A percentile compares a stretch with the other conserved stretches of the same genome.
Evolutionary conservation across 2,329 filamentous ascomycete genomes (phyloP).

Genomic region (Zasmidium cellare): DNA sequence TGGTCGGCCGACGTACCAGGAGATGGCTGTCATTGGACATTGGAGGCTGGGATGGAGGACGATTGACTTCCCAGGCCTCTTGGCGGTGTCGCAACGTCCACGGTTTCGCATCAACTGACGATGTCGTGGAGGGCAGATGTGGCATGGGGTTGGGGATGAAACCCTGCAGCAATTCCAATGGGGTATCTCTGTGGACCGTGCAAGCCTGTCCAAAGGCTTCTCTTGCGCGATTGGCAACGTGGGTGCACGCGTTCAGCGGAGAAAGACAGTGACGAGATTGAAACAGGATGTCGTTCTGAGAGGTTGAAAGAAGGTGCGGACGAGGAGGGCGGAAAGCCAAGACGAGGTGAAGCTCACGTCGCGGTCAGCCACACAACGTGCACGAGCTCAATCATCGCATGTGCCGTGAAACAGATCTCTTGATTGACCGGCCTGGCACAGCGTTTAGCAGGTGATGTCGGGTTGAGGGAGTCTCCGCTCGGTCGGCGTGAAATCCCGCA

Average conservation of each 20-base stretch:
- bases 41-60: neutral
- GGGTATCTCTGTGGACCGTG: neutral
- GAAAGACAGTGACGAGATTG: neutral
- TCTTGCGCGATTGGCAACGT: neutral
- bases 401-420: too few relatives aligned
- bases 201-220: neutral
- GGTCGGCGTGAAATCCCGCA: too few relatives aligned
- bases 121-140: neutral
- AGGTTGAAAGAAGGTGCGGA: too few relatives aligned
- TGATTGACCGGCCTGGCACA: too few relatives aligned
- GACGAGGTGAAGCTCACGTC: neutral
- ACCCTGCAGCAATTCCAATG: neutral
- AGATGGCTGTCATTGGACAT: neutral
- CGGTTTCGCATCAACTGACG: neutral
- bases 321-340: neutral
- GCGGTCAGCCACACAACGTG: neutral
- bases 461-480: too few relatives aligned
- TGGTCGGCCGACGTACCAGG: neutral
- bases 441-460: too few relatives aligned
- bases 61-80: neutral
- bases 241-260: neutral
- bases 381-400: neutral
- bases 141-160: neutral
- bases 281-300: too few relatives aligned
- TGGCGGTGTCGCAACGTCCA: too few relatives aligned